phyloP scores from a whole-genome alignment of 345 rosid genomes.

The Toxicodendron radicans region DNA sequence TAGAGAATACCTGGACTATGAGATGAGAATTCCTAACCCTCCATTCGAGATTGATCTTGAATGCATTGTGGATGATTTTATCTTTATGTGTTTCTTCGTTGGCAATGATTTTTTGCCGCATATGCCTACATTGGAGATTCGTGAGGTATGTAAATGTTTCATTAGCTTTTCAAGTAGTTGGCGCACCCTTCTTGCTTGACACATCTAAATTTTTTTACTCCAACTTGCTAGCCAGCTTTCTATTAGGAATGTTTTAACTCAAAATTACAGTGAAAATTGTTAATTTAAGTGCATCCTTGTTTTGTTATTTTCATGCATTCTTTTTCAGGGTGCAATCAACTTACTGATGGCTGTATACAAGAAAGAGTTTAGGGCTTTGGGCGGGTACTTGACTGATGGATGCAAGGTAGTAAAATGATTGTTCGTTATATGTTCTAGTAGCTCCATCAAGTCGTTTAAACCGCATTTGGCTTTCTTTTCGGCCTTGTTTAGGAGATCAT shows the following conservation, averaged over 20 bases:
- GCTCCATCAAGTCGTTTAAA: not conserved
- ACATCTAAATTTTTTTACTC: too few species aligned
- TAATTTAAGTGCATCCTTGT: not conserved
- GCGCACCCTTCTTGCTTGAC: too few species aligned
- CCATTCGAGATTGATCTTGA: conserved; percentile 61
- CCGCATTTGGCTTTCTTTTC: conserved; percentile 24
- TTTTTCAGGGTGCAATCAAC: conserved; percentile 86
- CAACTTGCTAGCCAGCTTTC: too few species aligned
- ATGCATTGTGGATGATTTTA: conserved; percentile 82
- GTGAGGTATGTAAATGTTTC: conserved; percentile 62
- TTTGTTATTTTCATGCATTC: not conserved
- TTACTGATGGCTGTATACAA: conserved; percentile 79
- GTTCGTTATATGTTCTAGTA: not conserved
- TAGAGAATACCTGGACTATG: conserved; percentile 86
- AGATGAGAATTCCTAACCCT: conserved; percentile 57
- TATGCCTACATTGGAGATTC: conserved; percentile 97
- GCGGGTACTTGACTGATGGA: conserved; percentile 69
- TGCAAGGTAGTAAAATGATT: conserved; percentile 57
- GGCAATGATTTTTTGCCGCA: conserved; percentile 98
- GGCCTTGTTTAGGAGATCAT: conserved; percentile 15
- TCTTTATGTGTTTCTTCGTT: conserved; percentile 95
- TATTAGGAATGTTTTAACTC: too few species aligned
- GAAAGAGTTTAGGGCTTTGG: conserved; percentile 63
- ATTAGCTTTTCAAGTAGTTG: too few species aligned
- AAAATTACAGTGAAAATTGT: not conserved